Conservation (phyloP, 495 filamentous ascomycete genomes). For the Aspergillus sclerotiicarbonarius region DNA sequence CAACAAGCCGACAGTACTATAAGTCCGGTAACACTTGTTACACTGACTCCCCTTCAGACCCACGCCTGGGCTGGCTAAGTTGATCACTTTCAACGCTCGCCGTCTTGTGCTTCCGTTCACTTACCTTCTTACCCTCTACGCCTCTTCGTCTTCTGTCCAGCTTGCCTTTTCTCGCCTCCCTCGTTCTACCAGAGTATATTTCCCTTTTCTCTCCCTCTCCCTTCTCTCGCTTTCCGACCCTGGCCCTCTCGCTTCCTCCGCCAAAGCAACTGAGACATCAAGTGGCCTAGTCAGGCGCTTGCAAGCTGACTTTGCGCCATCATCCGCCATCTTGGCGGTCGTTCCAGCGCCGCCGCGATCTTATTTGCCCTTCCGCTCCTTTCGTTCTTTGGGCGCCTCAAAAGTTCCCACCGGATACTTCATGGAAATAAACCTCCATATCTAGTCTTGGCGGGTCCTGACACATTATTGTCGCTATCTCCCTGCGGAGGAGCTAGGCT, state of each 20-base stretch:
- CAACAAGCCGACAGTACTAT: background rate
- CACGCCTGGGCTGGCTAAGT: constrained; percentile 2
- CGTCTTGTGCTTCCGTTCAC: background rate
- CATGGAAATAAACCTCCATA: constrained; percentile 17
- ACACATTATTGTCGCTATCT: constrained; percentile 17
- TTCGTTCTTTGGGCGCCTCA: constrained; percentile 1
- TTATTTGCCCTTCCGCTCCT: constrained; percentile 12
- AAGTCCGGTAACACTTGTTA: constrained; percentile 6
- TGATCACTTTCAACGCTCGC: background rate
- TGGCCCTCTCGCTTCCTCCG: background rate
- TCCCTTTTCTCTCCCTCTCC: constrained; percentile 11
- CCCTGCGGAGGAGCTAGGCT: constrained; percentile 20
- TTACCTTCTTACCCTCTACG: constrained; percentile 6
- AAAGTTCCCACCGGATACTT: constrained; percentile 5
- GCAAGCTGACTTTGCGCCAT: constrained; percentile 15
- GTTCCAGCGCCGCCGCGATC: constrained; percentile 11
- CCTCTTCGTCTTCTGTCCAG: constrained; percentile 5
- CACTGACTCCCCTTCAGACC: constrained; percentile 4
- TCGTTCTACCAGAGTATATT: constrained; percentile 1
- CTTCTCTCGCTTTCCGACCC: constrained; percentile 9
- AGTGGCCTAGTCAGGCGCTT: constrained; percentile 26
- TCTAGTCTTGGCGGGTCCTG: constrained; percentile 21
- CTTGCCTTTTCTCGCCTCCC: background rate
- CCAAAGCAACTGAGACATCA: constrained; percentile 13
- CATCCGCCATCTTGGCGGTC: constrained; percentile 10